phyloP scores from a whole-genome alignment of 768 basidiomycete species.

The Kockovaella imperatae region DNA sequence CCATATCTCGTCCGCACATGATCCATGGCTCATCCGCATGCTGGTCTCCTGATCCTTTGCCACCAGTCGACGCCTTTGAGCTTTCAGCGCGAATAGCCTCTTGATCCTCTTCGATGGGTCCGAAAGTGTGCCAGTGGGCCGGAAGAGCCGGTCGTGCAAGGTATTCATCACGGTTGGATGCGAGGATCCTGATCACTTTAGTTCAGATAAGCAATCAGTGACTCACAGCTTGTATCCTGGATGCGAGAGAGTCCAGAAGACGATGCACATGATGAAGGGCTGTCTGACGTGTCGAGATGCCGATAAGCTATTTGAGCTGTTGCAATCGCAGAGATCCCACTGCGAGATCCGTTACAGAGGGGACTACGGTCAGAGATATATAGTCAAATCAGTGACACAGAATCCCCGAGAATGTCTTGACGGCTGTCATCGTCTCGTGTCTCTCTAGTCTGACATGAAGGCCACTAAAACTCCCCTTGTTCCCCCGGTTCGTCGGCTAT shows the following conservation, averaged over 20 bases:
- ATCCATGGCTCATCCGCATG: slow-evolving; percentile 2
- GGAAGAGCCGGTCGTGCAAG: slow-evolving; percentile 38
- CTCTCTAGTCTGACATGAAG: too few relatives aligned
- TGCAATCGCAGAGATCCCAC: too few relatives aligned
- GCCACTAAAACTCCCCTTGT: too few relatives aligned
- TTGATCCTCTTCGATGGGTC: neutral
- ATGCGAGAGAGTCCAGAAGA: slow-evolving; percentile 29
- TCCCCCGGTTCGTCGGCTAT: too few relatives aligned
- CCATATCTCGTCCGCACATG: slow-evolving; percentile 40
- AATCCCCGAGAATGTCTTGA: too few relatives aligned
- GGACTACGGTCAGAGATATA: too few relatives aligned
- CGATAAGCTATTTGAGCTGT: too few relatives aligned
- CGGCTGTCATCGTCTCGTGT: too few relatives aligned
- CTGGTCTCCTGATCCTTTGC: neutral
- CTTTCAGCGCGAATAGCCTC: neutral
- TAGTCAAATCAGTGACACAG: too few relatives aligned
- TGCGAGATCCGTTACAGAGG: too few relatives aligned
- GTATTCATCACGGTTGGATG: slow-evolving; percentile 46
- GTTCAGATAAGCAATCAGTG: neutral
- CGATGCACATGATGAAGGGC: slow-evolving; percentile 35
- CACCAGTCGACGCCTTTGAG: neutral
- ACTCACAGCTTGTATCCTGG: slow-evolving; percentile 38
- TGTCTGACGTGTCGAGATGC: too few relatives aligned
- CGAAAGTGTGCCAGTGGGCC: slow-evolving; percentile 40
- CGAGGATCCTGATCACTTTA: slow-evolving; percentile 30